phyloP scores from a whole-genome alignment of 176 grass and related monocot species.

The Leersia perrieri region DNA sequence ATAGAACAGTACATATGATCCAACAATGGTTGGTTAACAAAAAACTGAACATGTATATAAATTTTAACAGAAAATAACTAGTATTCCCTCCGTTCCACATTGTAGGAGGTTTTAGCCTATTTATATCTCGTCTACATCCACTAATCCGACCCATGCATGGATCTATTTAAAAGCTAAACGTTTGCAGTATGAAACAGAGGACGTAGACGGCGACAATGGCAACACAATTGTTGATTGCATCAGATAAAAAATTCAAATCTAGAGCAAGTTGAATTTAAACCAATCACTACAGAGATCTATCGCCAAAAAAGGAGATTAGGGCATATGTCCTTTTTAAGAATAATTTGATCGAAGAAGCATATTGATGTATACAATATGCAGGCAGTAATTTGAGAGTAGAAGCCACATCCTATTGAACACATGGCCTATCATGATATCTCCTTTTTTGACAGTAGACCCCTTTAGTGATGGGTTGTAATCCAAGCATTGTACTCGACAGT shows the following conservation, averaged over 20 bases:
- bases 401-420: not conserved
- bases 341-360: too few species aligned
- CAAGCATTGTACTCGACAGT: too few species aligned
- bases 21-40: not conserved
- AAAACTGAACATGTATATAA: not conserved
- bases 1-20: not conserved
- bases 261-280: not conserved
- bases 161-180: too few species aligned
- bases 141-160: too few species aligned
- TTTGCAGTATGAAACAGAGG: too few species aligned
- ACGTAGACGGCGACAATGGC: not conserved
- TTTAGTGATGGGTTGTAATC: too few species aligned
- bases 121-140: too few species aligned
- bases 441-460: too few species aligned
- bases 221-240: not conserved
- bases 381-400: not conserved
- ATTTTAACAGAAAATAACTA: slow-evolving; percentile 4
- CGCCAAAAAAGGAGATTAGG: not conserved
- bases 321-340: not conserved
- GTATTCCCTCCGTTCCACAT: too few species aligned
- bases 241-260: not conserved
- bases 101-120: too few species aligned
- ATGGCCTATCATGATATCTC: not conserved
- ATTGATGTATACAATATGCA: not conserved
- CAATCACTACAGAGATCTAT: not conserved